Evolutionary conservation across 78 protist genomes (phyloP).

Genomic region (Tieghemostelium lacteum): DNA sequence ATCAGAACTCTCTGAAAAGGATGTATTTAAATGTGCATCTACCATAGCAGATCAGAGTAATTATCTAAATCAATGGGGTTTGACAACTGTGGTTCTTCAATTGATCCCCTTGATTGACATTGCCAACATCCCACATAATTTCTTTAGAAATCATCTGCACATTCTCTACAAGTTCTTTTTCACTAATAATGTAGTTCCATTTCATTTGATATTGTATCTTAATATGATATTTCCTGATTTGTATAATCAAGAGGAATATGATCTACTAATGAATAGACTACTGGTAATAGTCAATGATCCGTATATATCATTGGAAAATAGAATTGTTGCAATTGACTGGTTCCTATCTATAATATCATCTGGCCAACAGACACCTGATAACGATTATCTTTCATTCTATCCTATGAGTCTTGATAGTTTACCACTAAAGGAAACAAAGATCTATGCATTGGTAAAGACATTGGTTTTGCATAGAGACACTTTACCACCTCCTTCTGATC

Average conservation of each 20-base stretch:
- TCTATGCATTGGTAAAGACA: constrained; percentile 32
- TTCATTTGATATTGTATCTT: constrained; percentile 29
- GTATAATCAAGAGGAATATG: constrained; percentile 51
- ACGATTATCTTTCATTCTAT: constrained; percentile 32
- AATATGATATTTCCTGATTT: constrained; percentile 40
- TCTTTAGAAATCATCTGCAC: constrained; percentile 52
- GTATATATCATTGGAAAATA: constrained; percentile 40
- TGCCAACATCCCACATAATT: constrained; percentile 40
- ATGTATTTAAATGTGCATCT: constrained; percentile 47
- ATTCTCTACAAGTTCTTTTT: constrained; percentile 56
- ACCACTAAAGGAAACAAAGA: constrained; percentile 26
- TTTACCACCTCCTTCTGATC: constrained; percentile 55
- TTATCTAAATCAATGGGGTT: constrained; percentile 59
- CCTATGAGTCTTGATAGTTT: constrained; percentile 37
- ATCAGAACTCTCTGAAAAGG: constrained; percentile 42
- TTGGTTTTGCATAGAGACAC: not conserved
- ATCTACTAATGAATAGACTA: constrained; percentile 27
- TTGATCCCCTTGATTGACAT: constrained; percentile 35
- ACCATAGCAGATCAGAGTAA: constrained; percentile 59
- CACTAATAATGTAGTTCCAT: constrained; percentile 34
- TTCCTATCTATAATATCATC: constrained; percentile 32
- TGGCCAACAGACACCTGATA: too few species aligned
- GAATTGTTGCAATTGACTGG: constrained; percentile 73
- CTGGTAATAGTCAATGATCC: constrained; percentile 34
- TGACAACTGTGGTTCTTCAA: constrained; percentile 23